Evolutionary conservation across 441 rosid species (phyloP).

Genomic region (Euphorbia schlechtendalii): DNA sequence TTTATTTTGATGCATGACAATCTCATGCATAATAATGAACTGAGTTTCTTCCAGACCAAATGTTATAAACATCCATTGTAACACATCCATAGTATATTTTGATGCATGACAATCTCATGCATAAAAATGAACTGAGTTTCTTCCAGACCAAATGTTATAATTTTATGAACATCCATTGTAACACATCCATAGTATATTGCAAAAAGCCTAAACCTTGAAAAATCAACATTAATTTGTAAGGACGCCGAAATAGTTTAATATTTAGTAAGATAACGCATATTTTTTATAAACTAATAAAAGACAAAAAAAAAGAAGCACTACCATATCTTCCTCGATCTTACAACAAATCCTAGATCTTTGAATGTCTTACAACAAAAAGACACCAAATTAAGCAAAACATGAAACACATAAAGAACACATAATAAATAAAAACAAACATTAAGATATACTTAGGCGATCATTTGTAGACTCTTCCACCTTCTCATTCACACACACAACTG

Average conservation of each 20-base stretch:
- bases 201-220: too few species aligned
- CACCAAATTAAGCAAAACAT: constrained; percentile 23
- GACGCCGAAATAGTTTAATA: background rate
- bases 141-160: too few species aligned
- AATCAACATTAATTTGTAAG: background rate
- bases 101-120: too few species aligned
- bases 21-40: too few species aligned
- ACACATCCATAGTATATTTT: too few species aligned
- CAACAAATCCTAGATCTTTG: constrained; percentile 38
- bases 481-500: constrained; percentile 29
- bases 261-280: background rate
- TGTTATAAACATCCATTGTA: too few species aligned
- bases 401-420: constrained; percentile 5
- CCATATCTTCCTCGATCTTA: constrained; percentile 32
- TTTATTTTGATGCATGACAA: too few species aligned
- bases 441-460: constrained; percentile 31
- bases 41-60: too few species aligned
- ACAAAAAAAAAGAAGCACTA: constrained; percentile 17
- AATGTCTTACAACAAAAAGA: constrained; percentile 34
- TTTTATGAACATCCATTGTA: too few species aligned
- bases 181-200: too few species aligned
- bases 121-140: too few species aligned
- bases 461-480: constrained; percentile 26
- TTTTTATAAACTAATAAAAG: background rate
- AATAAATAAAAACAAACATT: constrained; percentile 19